phyloP scores from a whole-genome alignment of 176 grass and related monocot species.

The Bolboschoenus planiculmis region DNA sequence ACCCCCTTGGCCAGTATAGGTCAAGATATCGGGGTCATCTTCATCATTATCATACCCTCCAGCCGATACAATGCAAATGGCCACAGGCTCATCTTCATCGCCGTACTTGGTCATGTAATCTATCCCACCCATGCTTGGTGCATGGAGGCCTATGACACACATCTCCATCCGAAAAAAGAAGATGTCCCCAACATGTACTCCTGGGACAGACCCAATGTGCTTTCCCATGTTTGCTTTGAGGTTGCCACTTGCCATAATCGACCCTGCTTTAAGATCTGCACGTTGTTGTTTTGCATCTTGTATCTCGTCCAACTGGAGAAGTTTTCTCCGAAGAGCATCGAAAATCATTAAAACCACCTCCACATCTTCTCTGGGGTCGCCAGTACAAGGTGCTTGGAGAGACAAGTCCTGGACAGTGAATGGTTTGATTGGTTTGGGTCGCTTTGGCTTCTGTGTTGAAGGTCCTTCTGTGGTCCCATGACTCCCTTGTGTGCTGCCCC shows the following conservation, averaged over 20 bases:
- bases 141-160: slow-evolving; percentile 70
- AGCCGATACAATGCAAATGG: slow-evolving; percentile 77
- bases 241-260: slow-evolving; percentile 49
- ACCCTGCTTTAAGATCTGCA: slow-evolving; percentile 58
- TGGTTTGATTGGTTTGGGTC: slow-evolving; percentile 17
- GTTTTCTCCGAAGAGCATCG: slow-evolving; percentile 66
- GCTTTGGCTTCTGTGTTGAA: slow-evolving; percentile 33
- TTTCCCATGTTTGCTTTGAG: slow-evolving; percentile 60
- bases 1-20: slow-evolving; percentile 83
- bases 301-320: slow-evolving; percentile 71
- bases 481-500: not conserved
- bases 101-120: slow-evolving; percentile 75
- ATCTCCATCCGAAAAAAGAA: slow-evolving; percentile 95
- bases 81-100: slow-evolving; percentile 63
- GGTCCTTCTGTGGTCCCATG: not conserved
- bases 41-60: slow-evolving; percentile 90
- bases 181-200: slow-evolving; percentile 81
- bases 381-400: slow-evolving; percentile 31
- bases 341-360: slow-evolving; percentile 71
- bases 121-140: slow-evolving; percentile 86
- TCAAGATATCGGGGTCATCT: slow-evolving; percentile 61
- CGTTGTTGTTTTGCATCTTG: slow-evolving; percentile 41
- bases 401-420: slow-evolving; percentile 21
- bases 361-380: slow-evolving; percentile 54
- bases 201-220: slow-evolving; percentile 58